These are phyloP conservation scores for Citrus sinensis DNA, from an alignment of 345 rosid genomes.

Conservation along the genomic window DNA sequence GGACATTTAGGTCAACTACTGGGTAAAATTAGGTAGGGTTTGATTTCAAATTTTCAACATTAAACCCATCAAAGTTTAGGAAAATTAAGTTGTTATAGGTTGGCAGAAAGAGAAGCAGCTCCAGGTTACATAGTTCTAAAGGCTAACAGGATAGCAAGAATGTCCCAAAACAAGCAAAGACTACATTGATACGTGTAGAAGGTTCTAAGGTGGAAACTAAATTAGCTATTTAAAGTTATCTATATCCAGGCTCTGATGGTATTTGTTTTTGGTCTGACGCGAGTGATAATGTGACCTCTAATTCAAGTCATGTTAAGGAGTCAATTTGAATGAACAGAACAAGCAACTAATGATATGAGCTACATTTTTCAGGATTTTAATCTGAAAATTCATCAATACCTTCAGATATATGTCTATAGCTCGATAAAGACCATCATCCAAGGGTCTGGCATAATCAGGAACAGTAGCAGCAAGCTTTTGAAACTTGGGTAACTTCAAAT, in stretches of 20 bases:
- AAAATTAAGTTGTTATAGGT: not conserved
- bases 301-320: not conserved
- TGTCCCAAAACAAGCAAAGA: not conserved
- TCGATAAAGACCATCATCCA: constrained; percentile 94
- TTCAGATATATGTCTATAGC: constrained; percentile 92
- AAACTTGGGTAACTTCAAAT: constrained; percentile 90
- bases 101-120: not conserved
- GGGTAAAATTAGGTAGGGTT: not conserved
- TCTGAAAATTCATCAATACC: constrained; percentile 37
- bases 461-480: constrained; percentile 88
- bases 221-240: not conserved
- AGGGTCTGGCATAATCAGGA: constrained; percentile 85
- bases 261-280: not conserved
- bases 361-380: not conserved
- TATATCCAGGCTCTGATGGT: not conserved
- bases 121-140: not conserved
- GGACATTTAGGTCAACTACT: not conserved
- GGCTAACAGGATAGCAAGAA: not conserved
- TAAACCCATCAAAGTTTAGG: not conserved
- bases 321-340: constrained; percentile 13
- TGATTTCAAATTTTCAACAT: not conserved
- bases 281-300: not conserved
- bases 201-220: not conserved
- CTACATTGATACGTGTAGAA: not conserved
- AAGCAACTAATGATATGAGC: constrained; percentile 4